Conservation (phyloP, 805 yeast species). For the Yarrowia deformans region DNA sequence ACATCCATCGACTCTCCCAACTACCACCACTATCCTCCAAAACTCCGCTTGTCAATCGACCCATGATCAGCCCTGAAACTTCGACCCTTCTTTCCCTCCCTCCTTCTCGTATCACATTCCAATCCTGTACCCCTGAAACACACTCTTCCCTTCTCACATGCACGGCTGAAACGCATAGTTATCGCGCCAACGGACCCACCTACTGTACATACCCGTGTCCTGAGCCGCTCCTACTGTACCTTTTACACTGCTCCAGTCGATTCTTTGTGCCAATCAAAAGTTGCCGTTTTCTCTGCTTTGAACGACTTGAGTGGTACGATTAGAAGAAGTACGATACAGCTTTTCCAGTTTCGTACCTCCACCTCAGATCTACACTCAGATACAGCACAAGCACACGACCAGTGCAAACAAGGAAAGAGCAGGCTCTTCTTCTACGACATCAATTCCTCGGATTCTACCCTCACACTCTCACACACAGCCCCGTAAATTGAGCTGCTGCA, state of each 20-base stretch:
- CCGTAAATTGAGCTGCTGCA: neutral
- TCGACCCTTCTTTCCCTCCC: neutral
- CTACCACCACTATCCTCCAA: too few relatives aligned
- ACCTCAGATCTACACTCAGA: too few relatives aligned
- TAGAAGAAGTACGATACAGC: too few relatives aligned
- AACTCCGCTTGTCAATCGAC: neutral
- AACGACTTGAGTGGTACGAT: too few relatives aligned
- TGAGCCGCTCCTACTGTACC: too few relatives aligned
- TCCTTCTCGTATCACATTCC: slow-evolving; percentile 20
- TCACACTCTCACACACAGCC: neutral
- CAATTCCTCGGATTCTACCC: too few relatives aligned
- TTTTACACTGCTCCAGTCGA: too few relatives aligned
- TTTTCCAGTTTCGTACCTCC: too few relatives aligned
- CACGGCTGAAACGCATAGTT: slow-evolving; percentile 25
- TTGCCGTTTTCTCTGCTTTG: too few relatives aligned
- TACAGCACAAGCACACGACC: neutral
- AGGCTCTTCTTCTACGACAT: neutral
- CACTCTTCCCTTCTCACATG: neutral
- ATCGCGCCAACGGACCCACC: neutral
- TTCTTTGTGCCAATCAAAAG: too few relatives aligned
- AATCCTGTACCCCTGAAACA: slow-evolving; percentile 32
- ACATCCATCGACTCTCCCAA: neutral
- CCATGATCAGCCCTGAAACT: neutral
- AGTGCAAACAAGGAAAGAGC: neutral
- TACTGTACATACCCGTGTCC: too few relatives aligned